phyloP scores from a whole-genome alignment of 768 basidiomycete species.

The Tylopilus vinaceipallidus region DNA sequence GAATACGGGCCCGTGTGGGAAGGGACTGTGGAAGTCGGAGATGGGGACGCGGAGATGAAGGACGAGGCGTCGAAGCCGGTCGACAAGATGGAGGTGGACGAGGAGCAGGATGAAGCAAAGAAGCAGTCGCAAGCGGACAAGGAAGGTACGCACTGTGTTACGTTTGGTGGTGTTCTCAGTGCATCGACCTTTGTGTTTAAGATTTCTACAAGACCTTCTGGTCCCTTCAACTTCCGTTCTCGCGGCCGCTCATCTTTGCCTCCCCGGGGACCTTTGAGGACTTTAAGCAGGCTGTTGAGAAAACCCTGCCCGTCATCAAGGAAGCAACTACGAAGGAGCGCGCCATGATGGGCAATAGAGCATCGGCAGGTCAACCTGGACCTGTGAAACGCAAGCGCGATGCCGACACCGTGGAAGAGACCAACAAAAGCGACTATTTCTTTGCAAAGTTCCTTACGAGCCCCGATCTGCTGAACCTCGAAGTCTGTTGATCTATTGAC shows the following conservation, averaged over 20 bases:
- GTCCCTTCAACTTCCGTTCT: slow-evolving; percentile 85
- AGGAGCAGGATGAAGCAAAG: slow-evolving; percentile 31
- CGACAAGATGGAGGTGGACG: slow-evolving; percentile 67
- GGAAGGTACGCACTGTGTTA: slow-evolving; percentile 46
- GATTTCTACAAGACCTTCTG: slow-evolving; percentile 89
- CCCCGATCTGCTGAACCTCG: slow-evolving; percentile 81
- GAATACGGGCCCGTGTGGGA: slow-evolving; percentile 84
- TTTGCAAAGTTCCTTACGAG: slow-evolving; percentile 93
- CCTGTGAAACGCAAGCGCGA: slow-evolving; percentile 68
- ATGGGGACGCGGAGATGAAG: slow-evolving; percentile 32
- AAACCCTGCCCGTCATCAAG: slow-evolving; percentile 74
- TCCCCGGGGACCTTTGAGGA: slow-evolving; percentile 51
- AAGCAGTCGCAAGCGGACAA: slow-evolving; percentile 50
- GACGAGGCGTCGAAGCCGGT: slow-evolving; percentile 32
- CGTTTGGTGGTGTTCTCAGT: neutral
- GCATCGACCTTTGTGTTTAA: slow-evolving; percentile 27
- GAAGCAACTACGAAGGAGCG: slow-evolving; percentile 88
- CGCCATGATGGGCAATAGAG: slow-evolving; percentile 79
- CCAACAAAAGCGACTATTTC: slow-evolving; percentile 68
- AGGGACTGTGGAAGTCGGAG: slow-evolving; percentile 46
- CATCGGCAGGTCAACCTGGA: slow-evolving; percentile 35
- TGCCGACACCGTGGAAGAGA: slow-evolving; percentile 50
- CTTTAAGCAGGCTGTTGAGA: slow-evolving; percentile 70
- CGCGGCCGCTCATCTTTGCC: slow-evolving; percentile 71
- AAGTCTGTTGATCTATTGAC: slow-evolving; percentile 48